phyloP scores from a whole-genome alignment of 2,329 filamentous ascomycete genomes.

The Fusarium chuoi region DNA sequence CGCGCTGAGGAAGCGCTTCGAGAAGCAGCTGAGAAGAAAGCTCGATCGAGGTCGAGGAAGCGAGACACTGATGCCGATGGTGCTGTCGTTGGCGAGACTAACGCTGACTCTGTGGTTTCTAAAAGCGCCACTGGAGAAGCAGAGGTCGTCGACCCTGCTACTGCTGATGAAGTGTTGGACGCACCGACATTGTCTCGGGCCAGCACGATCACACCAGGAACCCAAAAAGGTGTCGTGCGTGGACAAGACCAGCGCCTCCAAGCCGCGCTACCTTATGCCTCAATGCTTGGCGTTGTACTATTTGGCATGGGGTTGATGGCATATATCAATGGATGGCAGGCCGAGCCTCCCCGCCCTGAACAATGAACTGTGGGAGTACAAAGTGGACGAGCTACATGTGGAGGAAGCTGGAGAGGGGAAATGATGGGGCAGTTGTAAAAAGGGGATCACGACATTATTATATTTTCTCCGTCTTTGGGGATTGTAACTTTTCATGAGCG shows the following conservation, averaged over 20 bases:
- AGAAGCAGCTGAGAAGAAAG: conserved; percentile 55
- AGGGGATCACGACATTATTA: conserved; percentile 35
- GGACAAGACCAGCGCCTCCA: conserved; percentile 57
- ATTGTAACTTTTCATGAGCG: conserved; percentile 44
- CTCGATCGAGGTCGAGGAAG: conserved; percentile 51
- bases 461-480: conserved; percentile 35
- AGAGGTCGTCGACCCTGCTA: conserved; percentile 31
- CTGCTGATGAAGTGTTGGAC: conserved; percentile 51
- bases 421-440: conserved; percentile 17
- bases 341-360: conserved; percentile 48
- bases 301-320: conserved; percentile 87
- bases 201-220: conserved; percentile 61
- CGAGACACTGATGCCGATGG: conserved; percentile 41
- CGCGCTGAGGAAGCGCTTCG: conserved; percentile 70
- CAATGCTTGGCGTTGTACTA: conserved; percentile 83
- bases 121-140: conserved; percentile 28
- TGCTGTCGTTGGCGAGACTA: conserved; percentile 28
- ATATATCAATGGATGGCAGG: conserved; percentile 85
- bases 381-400: conserved; percentile 30
- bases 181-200: conserved; percentile 58
- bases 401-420: conserved; percentile 9
- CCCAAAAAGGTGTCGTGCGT: conserved; percentile 53
- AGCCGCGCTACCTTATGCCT: conserved; percentile 77
- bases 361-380: conserved; percentile 42
- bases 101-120: conserved; percentile 32